A percentile compares a stretch with the other conserved stretches of the same genome.
Evolutionary conservation across 2,329 filamentous ascomycete genomes (phyloP).

Genomic region (Aspergillus sp.): DNA sequence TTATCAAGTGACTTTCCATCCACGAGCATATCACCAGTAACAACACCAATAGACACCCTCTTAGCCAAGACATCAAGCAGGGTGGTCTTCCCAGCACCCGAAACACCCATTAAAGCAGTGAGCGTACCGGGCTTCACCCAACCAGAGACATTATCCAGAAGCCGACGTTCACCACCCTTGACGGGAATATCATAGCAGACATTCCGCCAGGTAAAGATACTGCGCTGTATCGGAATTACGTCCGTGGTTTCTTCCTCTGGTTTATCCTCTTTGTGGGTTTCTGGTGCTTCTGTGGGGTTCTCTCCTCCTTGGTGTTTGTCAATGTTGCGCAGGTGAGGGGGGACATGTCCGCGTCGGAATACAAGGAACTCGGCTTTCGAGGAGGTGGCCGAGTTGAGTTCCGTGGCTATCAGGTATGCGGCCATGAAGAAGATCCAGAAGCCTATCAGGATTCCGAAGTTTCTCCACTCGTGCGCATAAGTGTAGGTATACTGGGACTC

Average conservation of each 20-base stretch:
- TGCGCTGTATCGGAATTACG: constrained; percentile 28
- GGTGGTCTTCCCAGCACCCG: constrained; percentile 57
- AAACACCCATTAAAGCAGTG: constrained; percentile 56
- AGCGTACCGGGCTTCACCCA: constrained; percentile 52
- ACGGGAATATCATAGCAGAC: constrained; percentile 50
- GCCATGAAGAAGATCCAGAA: constrained; percentile 60
- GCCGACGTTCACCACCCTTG: constrained; percentile 44
- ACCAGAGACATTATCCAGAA: constrained; percentile 50
- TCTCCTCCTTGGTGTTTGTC: constrained; percentile 17
- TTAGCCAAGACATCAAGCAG: constrained; percentile 53
- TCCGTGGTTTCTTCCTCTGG: background rate
- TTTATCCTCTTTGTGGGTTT: constrained; percentile 11
- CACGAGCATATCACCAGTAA: constrained; percentile 61
- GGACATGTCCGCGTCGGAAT: constrained; percentile 53
- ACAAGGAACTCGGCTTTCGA: constrained; percentile 65
- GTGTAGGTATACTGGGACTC: constrained; percentile 50
- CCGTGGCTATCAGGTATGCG: constrained; percentile 57
- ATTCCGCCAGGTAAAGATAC: constrained; percentile 48
- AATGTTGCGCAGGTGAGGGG: constrained; percentile 26
- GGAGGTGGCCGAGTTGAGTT: constrained; percentile 57
- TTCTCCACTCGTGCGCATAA: constrained; percentile 57
- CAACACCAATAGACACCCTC: constrained; percentile 54
- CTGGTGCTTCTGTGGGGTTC: constrained; percentile 8
- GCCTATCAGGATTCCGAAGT: constrained; percentile 60
- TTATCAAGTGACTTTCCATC: constrained; percentile 52